Percentiles rank a stretch among this genome's conserved stretches.
Conservation (phyloP, 257 asterid species). For the Solanum neorickii region DNA sequence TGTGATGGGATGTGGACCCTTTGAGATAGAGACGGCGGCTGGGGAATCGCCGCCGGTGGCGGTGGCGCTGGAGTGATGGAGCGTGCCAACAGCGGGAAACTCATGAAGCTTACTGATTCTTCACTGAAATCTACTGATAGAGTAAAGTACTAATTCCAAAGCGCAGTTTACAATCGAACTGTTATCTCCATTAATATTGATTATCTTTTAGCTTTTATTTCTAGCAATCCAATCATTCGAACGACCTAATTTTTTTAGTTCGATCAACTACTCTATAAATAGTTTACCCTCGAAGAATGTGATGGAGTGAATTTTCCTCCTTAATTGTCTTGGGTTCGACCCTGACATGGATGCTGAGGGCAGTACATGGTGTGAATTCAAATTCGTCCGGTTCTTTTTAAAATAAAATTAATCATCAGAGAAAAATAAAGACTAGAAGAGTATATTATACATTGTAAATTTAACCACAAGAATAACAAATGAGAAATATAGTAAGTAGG, state of each 20-base stretch:
- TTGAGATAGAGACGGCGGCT: neutral
- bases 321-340: no score
- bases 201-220: neutral
- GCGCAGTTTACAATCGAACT: neutral
- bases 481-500: neutral
- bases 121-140: neutral
- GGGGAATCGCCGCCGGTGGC: neutral
- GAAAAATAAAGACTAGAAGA: no score
- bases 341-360: no score
- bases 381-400: neutral
- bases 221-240: neutral
- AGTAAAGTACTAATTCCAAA: neutral
- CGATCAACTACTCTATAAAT: neutral
- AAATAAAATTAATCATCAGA: neutral
- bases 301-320: neutral
- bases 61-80: neutral
- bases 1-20: constrained; percentile 47
- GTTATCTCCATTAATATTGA: neutral
- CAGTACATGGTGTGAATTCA: neutral
- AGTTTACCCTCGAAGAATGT: neutral
- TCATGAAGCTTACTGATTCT: neutral
- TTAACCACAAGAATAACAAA: neutral
- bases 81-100: neutral
- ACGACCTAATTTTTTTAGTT: neutral
- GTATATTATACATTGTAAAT: neutral